phyloP scores from a whole-genome alignment of 164 flowering plant genomes.

The Magnolia officinalis region DNA sequence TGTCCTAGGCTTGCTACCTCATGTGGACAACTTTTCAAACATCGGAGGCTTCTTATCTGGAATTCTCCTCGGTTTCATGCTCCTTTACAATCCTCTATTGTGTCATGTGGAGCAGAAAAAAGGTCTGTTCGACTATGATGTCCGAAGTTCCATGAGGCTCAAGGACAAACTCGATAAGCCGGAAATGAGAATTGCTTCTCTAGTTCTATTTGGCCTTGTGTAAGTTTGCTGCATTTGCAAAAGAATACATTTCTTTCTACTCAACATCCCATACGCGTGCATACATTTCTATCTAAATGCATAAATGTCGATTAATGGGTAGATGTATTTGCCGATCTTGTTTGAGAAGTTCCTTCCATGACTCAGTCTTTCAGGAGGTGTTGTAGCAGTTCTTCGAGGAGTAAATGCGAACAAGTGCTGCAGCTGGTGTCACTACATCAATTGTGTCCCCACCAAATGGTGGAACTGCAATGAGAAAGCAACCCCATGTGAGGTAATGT shows the following conservation, averaged over 20 bases:
- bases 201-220: conserved; percentile 48
- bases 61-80: conserved; percentile 60
- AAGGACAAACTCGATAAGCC: conserved; percentile 65
- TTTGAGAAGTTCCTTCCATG: neutral
- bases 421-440: conserved; percentile 60
- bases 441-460: conserved; percentile 58
- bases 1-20: conserved; percentile 65
- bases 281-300: neutral
- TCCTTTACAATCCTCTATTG: conserved; percentile 46
- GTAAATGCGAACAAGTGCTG: conserved; percentile 50
- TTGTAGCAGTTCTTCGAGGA: conserved; percentile 43
- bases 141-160: conserved; percentile 33
- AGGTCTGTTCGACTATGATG: conserved; percentile 42
- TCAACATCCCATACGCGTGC: neutral
- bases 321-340: neutral
- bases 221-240: conserved; percentile 32
- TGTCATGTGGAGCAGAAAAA: conserved; percentile 29
- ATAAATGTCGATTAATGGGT: neutral
- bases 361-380: conserved; percentile 51
- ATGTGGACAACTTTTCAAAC: conserved; percentile 62
- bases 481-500: conserved; percentile 59
- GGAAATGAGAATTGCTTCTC: conserved; percentile 38
- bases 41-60: conserved; percentile 72
- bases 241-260: neutral
- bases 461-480: conserved; percentile 67